These are phyloP conservation scores for Barbatosphaeria neglecta DNA, from an alignment of 495 filamentous ascomycete species.

Conservation along the genomic window DNA sequence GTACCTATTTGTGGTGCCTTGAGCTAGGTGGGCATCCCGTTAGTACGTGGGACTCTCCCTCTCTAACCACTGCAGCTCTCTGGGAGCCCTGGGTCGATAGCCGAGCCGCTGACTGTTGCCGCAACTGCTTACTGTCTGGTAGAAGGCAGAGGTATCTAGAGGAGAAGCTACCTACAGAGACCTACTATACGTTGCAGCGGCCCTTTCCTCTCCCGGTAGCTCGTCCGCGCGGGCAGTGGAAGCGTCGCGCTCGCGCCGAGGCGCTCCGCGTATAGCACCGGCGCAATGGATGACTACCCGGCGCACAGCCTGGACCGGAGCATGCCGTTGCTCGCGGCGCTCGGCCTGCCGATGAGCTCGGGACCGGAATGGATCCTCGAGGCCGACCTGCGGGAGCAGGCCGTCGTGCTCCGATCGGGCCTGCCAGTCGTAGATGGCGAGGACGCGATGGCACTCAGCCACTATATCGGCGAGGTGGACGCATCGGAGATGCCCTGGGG, in stretches of 20 bases:
- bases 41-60: no score
- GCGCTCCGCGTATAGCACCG: no score
- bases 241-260: background rate
- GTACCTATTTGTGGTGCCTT: no score
- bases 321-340: conserved; percentile 66
- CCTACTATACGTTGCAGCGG: no score
- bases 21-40: no score
- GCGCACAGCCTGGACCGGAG: conserved; percentile 70
- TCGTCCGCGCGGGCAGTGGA: background rate
- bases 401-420: conserved; percentile 51
- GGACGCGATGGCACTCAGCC: conserved; percentile 53
- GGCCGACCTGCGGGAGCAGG: conserved; percentile 45
- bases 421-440: conserved; percentile 52
- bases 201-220: no score
- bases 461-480: conserved; percentile 56
- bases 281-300: conserved; percentile 86
- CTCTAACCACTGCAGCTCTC: no score
- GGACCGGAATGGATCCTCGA: conserved; percentile 23
- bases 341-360: conserved; percentile 46
- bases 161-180: no score
- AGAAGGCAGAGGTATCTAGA: no score
- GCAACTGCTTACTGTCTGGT: no score
- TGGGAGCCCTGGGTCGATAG: no score
- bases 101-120: no score
- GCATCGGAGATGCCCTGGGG: conserved; percentile 51